These are phyloP conservation scores for bread wheat (Triticum aestivum) DNA, from an alignment of 176 grass and related monocot genomes.

Conservation along the genomic window IWGSC_CS_RefSeq_v2.1 NC_057805.1:468162429-468162928, in stretches of 20 bases:
- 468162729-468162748: background rate
- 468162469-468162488: constrained; percentile 45
- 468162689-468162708: constrained; percentile 63
- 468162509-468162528: constrained; percentile 51
- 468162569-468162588: background rate
- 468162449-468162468: constrained; percentile 38
- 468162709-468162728: constrained; percentile 45
- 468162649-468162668: constrained; percentile 91
- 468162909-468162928: constrained; percentile 22
- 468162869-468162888: background rate
- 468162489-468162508: constrained; percentile 52
- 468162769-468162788: constrained; percentile 29
- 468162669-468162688: constrained; percentile 45
- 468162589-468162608: background rate
- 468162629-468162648: background rate
- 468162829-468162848: constrained; percentile 58
- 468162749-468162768: background rate
- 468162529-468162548: constrained; percentile 63
- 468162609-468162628: background rate
- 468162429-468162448: constrained; percentile 33
- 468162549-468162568: constrained; percentile 39
- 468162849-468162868: constrained; percentile 52
- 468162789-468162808: constrained; percentile 29
- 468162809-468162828: background rate
- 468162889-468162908: background rate